Evolutionary conservation across 352 stramenopile species (phyloP).

Genomic region (Pythium brassicae): DNA sequence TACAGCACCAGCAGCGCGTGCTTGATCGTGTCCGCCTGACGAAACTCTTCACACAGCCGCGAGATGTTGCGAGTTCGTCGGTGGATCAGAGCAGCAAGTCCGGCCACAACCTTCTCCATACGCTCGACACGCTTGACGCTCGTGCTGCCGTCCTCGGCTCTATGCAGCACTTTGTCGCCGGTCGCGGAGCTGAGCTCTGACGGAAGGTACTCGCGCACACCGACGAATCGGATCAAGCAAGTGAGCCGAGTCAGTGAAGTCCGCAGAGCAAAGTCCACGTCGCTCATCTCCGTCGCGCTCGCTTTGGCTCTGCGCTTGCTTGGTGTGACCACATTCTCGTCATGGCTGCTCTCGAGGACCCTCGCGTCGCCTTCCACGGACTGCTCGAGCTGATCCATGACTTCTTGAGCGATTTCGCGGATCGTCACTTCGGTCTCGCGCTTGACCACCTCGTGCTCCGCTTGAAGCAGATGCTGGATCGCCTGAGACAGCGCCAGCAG

Average conservation of each 20-base stretch:
- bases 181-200: constrained; percentile 5
- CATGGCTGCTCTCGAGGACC: constrained; percentile 18
- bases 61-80: constrained; percentile 44
- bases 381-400: constrained; percentile 57
- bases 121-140: constrained; percentile 6
- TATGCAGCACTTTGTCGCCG: neutral
- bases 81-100: constrained; percentile 38
- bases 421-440: constrained; percentile 74
- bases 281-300: constrained; percentile 40
- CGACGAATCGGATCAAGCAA: constrained; percentile 57
- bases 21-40: constrained; percentile 59
- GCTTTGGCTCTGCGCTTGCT: constrained; percentile 15
- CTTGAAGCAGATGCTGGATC: constrained; percentile 65
- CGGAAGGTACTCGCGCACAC: constrained; percentile 60
- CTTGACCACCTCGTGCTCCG: constrained; percentile 73
- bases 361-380: constrained; percentile 51
- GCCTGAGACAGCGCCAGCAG: constrained; percentile 63
- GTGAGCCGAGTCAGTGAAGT: constrained; percentile 52
- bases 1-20: constrained; percentile 65
- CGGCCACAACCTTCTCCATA: constrained; percentile 32
- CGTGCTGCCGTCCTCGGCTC: neutral
- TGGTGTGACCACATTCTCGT: constrained; percentile 11
- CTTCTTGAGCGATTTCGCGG: constrained; percentile 61
- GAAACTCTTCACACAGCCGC: constrained; percentile 45
- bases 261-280: constrained; percentile 68